Conservation (phyloP, 495 filamentous ascomycete species). For the Tuber calosporum region DNA sequence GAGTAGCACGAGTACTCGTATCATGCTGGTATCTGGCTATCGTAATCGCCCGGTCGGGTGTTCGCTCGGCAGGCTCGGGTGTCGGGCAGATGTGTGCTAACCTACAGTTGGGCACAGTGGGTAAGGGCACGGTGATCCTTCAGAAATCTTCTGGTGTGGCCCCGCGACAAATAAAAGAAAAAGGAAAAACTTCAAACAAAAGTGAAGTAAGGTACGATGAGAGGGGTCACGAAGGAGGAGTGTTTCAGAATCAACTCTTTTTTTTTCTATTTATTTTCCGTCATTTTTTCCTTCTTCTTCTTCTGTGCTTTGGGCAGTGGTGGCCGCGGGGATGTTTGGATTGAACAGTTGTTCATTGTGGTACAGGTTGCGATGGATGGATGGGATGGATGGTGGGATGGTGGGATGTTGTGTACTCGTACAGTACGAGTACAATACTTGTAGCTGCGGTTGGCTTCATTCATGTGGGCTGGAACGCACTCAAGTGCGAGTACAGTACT, state of each 20-base stretch:
- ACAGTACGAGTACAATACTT: too few species aligned
- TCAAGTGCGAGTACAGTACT: background rate
- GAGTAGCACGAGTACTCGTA: too few species aligned
- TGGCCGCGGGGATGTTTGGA: background rate
- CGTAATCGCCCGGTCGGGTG: background rate
- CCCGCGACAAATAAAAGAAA: background rate
- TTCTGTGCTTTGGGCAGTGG: background rate
- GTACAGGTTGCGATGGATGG: constrained; percentile 3
- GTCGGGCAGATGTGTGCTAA: background rate
- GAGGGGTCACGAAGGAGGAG: background rate
- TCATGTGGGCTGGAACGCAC: background rate
- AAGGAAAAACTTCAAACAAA: background rate
- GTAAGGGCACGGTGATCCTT: background rate
- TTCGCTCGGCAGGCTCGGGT: background rate
- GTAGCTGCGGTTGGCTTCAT: background rate
- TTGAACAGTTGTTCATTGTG: background rate
- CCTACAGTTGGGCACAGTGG: background rate
- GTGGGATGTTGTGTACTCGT: too few species aligned
- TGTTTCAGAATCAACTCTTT: background rate
- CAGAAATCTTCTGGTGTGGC: background rate
- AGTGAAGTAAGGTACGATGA: constrained; percentile 3
- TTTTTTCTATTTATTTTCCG: too few species aligned
- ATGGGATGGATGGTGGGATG: background rate
- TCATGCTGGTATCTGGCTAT: background rate
- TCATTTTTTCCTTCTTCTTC: too few species aligned